These are phyloP conservation scores for Gracilaria domingensis DNA, from an alignment of 23 red algal species.

Conservation along the genomic window DNA sequence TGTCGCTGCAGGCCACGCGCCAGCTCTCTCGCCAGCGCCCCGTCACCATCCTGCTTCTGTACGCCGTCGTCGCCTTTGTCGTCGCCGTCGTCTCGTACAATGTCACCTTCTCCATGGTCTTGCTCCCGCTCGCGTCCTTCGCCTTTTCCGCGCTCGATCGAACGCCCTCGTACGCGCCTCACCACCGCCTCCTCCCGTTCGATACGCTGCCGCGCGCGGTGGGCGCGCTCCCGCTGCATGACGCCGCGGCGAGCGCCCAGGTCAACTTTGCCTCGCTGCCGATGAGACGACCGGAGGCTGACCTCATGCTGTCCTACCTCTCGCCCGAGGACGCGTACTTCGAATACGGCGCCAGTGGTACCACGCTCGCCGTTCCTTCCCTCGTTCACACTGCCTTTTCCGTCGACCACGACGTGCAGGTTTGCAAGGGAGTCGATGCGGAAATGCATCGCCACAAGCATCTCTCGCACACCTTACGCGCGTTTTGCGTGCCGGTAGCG, in stretches of 20 bases:
- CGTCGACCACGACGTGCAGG: conserved; percentile 75
- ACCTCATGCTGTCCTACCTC: conserved; percentile 63
- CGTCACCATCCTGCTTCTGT: conserved; percentile 14
- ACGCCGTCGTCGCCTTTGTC: conserved; percentile 15
- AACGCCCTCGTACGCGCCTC: background rate
- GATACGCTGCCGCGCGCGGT: background rate
- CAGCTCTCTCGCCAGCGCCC: conserved; percentile 53
- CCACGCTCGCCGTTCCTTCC: conserved; percentile 52
- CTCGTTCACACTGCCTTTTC: conserved; percentile 55
- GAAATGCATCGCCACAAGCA: conserved; percentile 17
- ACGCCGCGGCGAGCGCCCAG: background rate
- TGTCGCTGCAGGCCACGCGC: conserved; percentile 32
- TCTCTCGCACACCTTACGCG: conserved; percentile 22
- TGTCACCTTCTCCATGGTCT: conserved; percentile 41
- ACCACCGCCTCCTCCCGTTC: background rate
- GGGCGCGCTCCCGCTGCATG: background rate
- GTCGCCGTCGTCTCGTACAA: conserved; percentile 40
- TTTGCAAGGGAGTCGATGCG: conserved; percentile 25
- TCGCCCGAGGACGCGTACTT: conserved; percentile 59
- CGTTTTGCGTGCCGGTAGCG: conserved; percentile 62
- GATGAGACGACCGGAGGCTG: conserved; percentile 66
- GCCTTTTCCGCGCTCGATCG: conserved; percentile 2
- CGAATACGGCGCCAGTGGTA: conserved; percentile 67
- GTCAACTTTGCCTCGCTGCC: conserved; percentile 55
- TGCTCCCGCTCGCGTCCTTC: conserved; percentile 32